These are phyloP conservation scores for Septoria petroselini DNA, from an alignment of 2,329 filamentous ascomycete species.

Conservation along the genomic window DNA sequence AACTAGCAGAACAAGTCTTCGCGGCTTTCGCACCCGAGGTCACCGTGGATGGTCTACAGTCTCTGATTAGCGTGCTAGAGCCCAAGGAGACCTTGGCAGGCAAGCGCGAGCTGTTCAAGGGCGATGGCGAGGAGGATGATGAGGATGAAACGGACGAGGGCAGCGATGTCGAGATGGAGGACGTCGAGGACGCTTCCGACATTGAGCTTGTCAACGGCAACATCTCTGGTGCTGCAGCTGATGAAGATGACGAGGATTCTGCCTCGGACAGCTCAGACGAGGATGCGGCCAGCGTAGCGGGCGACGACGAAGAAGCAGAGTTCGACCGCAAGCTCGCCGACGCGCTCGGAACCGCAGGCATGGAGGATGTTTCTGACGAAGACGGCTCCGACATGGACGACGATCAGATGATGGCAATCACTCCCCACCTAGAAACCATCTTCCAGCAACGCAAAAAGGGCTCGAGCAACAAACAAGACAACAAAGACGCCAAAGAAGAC, in stretches of 20 bases:
- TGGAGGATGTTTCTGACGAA: conserved; percentile 58
- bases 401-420: conserved; percentile 88
- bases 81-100: conserved; percentile 79
- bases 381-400: conserved; percentile 82
- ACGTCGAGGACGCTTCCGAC: conserved; percentile 39
- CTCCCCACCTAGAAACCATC: conserved; percentile 77
- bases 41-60: conserved; percentile 67
- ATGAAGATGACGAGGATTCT: conserved; percentile 21
- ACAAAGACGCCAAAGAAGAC: conserved; percentile 80
- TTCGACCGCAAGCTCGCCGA: conserved; percentile 75
- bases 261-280: conserved; percentile 33
- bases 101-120: conserved; percentile 80
- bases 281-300: conserved; percentile 28
- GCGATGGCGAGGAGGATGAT: conserved; percentile 38
- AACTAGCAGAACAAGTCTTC: conserved; percentile 85
- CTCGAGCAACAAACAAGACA: conserved; percentile 71
- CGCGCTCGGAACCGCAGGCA: conserved; percentile 68
- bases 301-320: conserved; percentile 50
- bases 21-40: conserved; percentile 74
- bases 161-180: conserved; percentile 40
- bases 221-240: conserved; percentile 15
- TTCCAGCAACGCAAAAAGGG: conserved; percentile 71
- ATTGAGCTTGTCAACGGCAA: conserved; percentile 38
- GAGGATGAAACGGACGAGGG: conserved; percentile 28
- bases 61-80: conserved; percentile 65